phyloP scores from a whole-genome alignment of 2,329 filamentous ascomycete genomes.

The Xylariaceae sp. region DNA sequence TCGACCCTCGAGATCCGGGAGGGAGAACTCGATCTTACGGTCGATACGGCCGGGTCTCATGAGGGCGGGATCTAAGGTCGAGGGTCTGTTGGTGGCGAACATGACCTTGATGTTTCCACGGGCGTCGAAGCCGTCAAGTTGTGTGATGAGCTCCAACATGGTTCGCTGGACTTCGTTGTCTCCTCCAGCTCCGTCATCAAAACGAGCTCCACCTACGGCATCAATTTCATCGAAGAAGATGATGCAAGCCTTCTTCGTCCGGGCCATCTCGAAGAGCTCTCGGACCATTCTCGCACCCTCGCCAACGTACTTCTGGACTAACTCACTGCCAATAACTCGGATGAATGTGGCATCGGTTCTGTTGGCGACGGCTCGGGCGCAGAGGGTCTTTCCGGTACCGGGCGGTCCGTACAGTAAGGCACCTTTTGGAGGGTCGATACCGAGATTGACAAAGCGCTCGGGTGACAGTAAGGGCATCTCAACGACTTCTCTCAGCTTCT shows the following conservation, averaged over 20 bases:
- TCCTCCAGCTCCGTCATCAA: constrained; percentile 93
- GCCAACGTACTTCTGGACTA: constrained; percentile 98
- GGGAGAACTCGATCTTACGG: constrained; percentile 96
- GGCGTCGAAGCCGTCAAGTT: constrained; percentile 93
- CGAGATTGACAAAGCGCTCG: constrained; percentile 96
- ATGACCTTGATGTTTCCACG: constrained; percentile 99
- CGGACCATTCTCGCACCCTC: constrained; percentile 98
- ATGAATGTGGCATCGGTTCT: constrained; percentile 98
- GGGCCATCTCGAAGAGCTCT: constrained; percentile 98
- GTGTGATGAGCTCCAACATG: constrained; percentile 96
- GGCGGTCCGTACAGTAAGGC: constrained; percentile 94
- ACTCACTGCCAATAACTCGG: constrained; percentile 93
- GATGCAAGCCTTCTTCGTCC: constrained; percentile 99
- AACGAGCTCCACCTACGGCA: constrained; percentile 90
- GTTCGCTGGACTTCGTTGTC: constrained; percentile 98
- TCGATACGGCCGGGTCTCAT: constrained; percentile 98
- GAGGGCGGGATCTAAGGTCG: constrained; percentile 90
- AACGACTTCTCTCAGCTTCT: constrained; percentile 97
- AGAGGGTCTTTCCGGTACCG: constrained; percentile 98
- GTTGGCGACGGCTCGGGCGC: constrained; percentile 95
- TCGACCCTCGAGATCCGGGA: constrained; percentile 93
- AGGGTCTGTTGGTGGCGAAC: constrained; percentile 97
- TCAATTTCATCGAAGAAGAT: constrained; percentile 99
- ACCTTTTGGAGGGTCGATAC: constrained; percentile 97
- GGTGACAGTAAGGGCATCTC: constrained; percentile 97